Base-by-base conservation (phyloP, 1,139 yeast species). In the Keqinozyma sinolaborantium region DNA sequence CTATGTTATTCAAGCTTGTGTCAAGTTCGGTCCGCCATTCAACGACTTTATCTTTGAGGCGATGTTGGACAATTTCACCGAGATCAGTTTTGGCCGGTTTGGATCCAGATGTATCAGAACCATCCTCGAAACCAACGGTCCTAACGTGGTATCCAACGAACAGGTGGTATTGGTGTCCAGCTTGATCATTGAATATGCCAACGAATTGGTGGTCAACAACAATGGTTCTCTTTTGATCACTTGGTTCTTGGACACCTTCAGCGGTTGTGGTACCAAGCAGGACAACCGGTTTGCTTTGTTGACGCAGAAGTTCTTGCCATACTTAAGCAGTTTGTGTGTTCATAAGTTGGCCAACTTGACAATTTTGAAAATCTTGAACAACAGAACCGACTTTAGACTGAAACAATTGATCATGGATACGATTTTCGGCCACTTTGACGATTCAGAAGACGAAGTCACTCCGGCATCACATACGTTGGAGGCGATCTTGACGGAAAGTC, bases 91-190 rank as follows among this genome's bases (percentile, higher is more conserved):
- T 46, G 95, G 94, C 34, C 72, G 98, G 48, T 92, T 86, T 57
- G 99, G 98, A 29, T 92, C 97, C 1, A 73, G 98, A 46, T 95
- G 97, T 21, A 82, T 90, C 44, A 68, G 98, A 42, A 95, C 98
- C 0, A 87, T 95, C 45, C 67, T 92, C 33, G 98, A 92, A 58
- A 81, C 92, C 26, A 53, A 54, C 32, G 76, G 73, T 30, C 72
- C 75, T 38, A 70, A 79, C 7, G 32, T 33, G 14, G 56, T 68
- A 16, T 68, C 82, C 9, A 62, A 64, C 23, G 90, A 81, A 47
- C 95, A 87, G 50, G 75, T 83, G 31, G 60, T 83, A 6, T 69
- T 86, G 34, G 72, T 90, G n/a, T 83, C 95, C 10, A 80, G 87
- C 2, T 77, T 87, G 39, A 85, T 92, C 39, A 79, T 43, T 15